Base-by-base conservation (phyloP, 2,329 filamentous ascomycete species). In the Malbranchea cinnamomea region DNA sequence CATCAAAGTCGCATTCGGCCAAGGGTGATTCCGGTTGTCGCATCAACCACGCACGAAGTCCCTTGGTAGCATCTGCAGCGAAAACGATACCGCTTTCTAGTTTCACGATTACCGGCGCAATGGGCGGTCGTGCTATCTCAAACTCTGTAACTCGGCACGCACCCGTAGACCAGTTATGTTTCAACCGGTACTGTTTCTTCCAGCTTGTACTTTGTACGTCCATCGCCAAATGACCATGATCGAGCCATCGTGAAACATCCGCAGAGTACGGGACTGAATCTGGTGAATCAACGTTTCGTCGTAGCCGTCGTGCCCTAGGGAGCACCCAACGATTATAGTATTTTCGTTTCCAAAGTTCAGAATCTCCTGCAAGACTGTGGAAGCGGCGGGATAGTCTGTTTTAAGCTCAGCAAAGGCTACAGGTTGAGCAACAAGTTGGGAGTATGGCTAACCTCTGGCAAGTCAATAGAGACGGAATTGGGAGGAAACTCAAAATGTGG, bases 281-380 rank as follows among this genome's bases (percentile, higher is more conserved):
- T 13, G 52, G 48, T 9, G 45, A 41, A 5, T 51, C 36, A 22
- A 41, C 49, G 2, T 52, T 41, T 13, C 78, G 77, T 0, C 80
- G 78, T 33, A 87, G 74, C 34, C 78, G 72, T 41, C 78, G 67
- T 20, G 78, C 79, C 46, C 84, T 72, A 22, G 83, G 84, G 20
- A 80, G 68, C 17, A 94, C 81, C 54, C 92, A 95, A 38, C 78
- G 75, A 15, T 73, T 67, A 56, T 91, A 93, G 56, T 93, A 98
- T 28, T 83, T 71, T 9, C 69, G 68, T 52, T 87, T 89, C 89
- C 89, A 98, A 33, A 95, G 60, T 49, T 94, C 83, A 1, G 78
- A 78, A 52, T 95, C 89, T 32, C 68, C 66, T 5, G 81, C 68
- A 11, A 95, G 66, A 22, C 63, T 64, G 42, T 74, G 65, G 47